Evolutionary conservation across 2,329 filamentous ascomycete genomes (phyloP), one percentile per base, ranked within the genome.

Genomic region (Fusarium subtropicale): DNA sequence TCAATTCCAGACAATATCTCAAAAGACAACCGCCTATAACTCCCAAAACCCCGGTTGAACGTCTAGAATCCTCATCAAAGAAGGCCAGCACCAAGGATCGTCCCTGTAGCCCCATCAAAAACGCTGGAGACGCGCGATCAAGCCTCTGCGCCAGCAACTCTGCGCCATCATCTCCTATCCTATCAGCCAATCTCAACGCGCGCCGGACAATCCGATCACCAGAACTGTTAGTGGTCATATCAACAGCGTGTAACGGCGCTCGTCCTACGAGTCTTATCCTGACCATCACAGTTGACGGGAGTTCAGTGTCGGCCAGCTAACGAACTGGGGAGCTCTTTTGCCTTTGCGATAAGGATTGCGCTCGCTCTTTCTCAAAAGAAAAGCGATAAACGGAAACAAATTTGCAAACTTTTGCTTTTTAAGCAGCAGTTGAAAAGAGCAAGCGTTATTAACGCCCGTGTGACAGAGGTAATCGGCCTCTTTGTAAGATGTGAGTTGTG

Each of bases 401-500:
- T 44, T 46, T 41, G 54, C 56, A 57, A 48, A 39, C 13, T 52
- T n/a, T 34, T 53, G 26, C n/a, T 16, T 47, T 28, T 44, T 26
- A 24, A 59, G 22, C 31, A 46, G 16, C 39, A 50, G 26, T 15
- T 39, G 18, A 39, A 12, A 50, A 26, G 18, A 33, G 26, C n/a
- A 52, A 45, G 11, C 36, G 13, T 15, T 41, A 41, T 15, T 41
- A 28, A 52, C 28, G 48, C 52, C 42, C 38, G 50, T 67, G 53
- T 51, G 48, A 69, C 56, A 47, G 24, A 64, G 26, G 51, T 64
- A 41, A 53, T 36, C 51, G 34, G 30, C 34, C 36, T 58, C 36
- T 20, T 56, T 68, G 70, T 65, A 61, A 68, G 20, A 73, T 38
- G 72, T 74, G 63, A 74, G 72, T 71, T 66, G 42, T 66, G 42